Evolutionary conservation across 2,329 filamentous ascomycete species (phyloP).

Genomic region (Apiospora kogelbergensis): DNA sequence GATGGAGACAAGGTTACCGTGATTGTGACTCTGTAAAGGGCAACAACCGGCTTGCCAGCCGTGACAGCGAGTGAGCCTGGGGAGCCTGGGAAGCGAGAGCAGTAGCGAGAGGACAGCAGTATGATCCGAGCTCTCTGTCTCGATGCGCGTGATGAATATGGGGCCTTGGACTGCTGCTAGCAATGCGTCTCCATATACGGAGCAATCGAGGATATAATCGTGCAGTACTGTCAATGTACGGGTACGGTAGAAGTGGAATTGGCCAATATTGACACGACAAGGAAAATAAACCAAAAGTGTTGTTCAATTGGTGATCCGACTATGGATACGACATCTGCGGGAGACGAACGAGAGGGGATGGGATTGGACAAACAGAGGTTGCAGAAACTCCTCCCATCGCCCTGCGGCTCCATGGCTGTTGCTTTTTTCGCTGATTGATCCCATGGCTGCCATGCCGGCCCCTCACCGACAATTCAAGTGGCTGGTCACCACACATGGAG

Average conservation of each 20-base stretch:
- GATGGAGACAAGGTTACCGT: background rate
- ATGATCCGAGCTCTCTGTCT: conserved; percentile 3
- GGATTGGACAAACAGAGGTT: conserved; percentile 11
- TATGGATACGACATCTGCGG: background rate
- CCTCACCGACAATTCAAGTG: conserved; percentile 37
- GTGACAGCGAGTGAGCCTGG: background rate
- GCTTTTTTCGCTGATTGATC: background rate
- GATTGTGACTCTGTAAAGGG: background rate
- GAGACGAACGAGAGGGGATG: conserved; percentile 7
- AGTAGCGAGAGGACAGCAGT: background rate
- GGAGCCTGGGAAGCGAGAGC: background rate
- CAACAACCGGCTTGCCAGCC: too few relatives aligned
- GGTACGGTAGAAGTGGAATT: background rate
- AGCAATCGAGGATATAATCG: conserved; percentile 1
- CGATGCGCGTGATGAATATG: background rate
- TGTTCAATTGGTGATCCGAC: conserved; percentile 3
- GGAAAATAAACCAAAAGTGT: background rate
- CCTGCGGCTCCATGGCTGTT: background rate
- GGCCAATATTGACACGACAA: background rate
- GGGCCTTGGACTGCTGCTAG: background rate
- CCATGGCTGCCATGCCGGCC: conserved; percentile 13
- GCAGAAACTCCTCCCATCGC: background rate
- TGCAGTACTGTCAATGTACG: background rate
- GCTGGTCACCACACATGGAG: conserved; percentile 24
- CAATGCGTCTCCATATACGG: background rate